These are phyloP conservation scores for Phyllosticta paracitricarpa DNA, from an alignment of 2,329 filamentous ascomycete genomes.

Conservation along the genomic window DNA sequence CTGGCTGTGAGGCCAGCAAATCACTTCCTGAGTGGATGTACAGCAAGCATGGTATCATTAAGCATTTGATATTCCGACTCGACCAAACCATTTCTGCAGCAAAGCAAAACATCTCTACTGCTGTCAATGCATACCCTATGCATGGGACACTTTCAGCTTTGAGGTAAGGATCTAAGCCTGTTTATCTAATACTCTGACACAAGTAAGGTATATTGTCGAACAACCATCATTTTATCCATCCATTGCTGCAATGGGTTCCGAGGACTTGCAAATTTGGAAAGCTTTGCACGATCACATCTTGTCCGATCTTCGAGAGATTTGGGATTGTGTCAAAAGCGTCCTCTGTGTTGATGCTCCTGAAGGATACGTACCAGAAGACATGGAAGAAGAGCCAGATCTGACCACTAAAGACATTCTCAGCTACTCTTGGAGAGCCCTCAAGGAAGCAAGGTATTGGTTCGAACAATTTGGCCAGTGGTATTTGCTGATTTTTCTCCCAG, in stretches of 20 bases:
- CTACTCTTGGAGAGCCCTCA: slow-evolving; percentile 90
- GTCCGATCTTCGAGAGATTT: slow-evolving; percentile 56
- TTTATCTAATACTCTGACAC: neutral
- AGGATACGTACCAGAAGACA: slow-evolving; percentile 67
- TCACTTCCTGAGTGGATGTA: slow-evolving; percentile 1
- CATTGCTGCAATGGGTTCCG: neutral
- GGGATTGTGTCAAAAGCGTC: slow-evolving; percentile 63
- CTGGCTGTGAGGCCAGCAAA: neutral
- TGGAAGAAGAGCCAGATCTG: slow-evolving; percentile 60
- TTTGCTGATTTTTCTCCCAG: slow-evolving; percentile 34
- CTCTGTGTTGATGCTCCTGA: slow-evolving; percentile 93
- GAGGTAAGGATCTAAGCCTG: slow-evolving; percentile 15
- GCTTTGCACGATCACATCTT: slow-evolving; percentile 48
- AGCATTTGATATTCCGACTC: slow-evolving; percentile 49
- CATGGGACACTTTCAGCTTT: slow-evolving; percentile 35
- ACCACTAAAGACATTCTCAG: slow-evolving; percentile 85
- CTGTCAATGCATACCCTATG: slow-evolving; percentile 39
- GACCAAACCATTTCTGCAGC: slow-evolving; percentile 56
- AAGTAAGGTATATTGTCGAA: slow-evolving; percentile 39
- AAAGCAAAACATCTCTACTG: slow-evolving; percentile 53
- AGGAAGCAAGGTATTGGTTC: slow-evolving; percentile 67
- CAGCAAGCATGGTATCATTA: slow-evolving; percentile 37
- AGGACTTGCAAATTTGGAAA: slow-evolving; percentile 19
- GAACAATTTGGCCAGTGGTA: neutral
- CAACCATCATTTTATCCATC: slow-evolving; percentile 26